These are phyloP conservation scores for Rutstroemia sp. DNA, from an alignment of 2,329 filamentous ascomycete genomes.

Conservation along the genomic window DNA sequence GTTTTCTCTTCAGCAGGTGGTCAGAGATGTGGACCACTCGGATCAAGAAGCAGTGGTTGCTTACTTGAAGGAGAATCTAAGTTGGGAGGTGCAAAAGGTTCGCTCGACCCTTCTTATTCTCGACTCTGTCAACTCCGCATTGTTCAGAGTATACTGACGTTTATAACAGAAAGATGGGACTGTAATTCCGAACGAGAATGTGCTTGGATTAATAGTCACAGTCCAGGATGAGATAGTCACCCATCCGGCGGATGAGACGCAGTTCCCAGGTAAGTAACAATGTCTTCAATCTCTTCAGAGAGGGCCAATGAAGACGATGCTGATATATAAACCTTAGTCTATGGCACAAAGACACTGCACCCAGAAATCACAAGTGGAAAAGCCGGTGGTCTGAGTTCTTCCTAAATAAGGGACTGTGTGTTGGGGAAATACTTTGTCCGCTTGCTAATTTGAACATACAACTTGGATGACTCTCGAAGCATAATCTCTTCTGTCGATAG, in stretches of 20 bases:
- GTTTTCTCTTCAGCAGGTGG: slow-evolving; percentile 12
- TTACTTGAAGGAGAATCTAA: slow-evolving; percentile 19
- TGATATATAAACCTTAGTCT: not conserved
- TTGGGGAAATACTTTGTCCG: too few species aligned
- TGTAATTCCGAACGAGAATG: not conserved
- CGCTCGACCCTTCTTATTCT: not conserved
- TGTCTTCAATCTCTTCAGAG: too few species aligned
- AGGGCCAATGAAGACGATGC: too few species aligned
- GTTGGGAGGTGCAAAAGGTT: slow-evolving; percentile 25
- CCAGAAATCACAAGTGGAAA: slow-evolving; percentile 13
- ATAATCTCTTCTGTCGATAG: too few species aligned
- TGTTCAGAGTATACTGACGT: not conserved
- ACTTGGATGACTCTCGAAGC: too few species aligned
- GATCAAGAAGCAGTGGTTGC: slow-evolving; percentile 10
- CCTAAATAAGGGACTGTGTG: not conserved
- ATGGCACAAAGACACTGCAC: slow-evolving; percentile 19
- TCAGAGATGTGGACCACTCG: slow-evolving; percentile 9
- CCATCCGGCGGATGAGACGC: slow-evolving; percentile 9
- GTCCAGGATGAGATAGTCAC: slow-evolving; percentile 21
- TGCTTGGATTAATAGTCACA: slow-evolving; percentile 15
- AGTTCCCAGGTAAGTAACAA: slow-evolving; percentile 13
- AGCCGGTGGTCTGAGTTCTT: not conserved
- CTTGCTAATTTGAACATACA: too few species aligned
- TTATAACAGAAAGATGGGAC: not conserved
- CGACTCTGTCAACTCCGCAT: too few species aligned